Evolutionary conservation across 495 filamentous ascomycete species (phyloP).

Genomic region (Aspergillus sparsus): DNA sequence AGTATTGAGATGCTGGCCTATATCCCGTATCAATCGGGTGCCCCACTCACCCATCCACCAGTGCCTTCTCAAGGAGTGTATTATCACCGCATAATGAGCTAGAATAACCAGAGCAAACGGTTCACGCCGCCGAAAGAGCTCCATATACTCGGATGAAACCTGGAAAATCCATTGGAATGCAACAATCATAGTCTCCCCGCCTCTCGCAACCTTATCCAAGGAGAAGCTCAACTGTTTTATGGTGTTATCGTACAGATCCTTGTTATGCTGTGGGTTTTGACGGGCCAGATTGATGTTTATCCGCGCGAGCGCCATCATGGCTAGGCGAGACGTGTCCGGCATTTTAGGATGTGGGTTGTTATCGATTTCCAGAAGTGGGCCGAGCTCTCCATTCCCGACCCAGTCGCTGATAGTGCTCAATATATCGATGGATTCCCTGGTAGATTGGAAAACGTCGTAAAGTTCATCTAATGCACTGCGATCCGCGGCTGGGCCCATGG

Average conservation of each 20-base stretch:
- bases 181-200: conserved; percentile 39
- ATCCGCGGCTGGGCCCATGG: conserved; percentile 21
- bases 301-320: conserved; percentile 33
- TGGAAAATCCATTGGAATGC: conserved; percentile 54
- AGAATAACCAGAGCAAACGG: conserved; percentile 58
- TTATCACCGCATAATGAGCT: conserved; percentile 52
- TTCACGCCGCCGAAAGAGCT: conserved; percentile 48
- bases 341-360: conserved; percentile 31
- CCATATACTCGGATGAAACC: conserved; percentile 52
- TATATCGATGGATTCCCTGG: conserved; percentile 40
- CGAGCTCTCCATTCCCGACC: conserved; percentile 41
- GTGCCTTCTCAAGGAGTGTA: conserved; percentile 48
- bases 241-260: conserved; percentile 31
- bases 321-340: conserved; percentile 44
- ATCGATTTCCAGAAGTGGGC: conserved; percentile 27
- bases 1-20: conserved; percentile 33
- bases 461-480: conserved; percentile 40
- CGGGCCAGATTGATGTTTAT: conserved; percentile 31
- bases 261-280: conserved; percentile 33
- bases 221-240: conserved; percentile 34
- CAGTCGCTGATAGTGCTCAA: conserved; percentile 34
- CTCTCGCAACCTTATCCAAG: conserved; percentile 37
- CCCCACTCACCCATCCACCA: conserved; percentile 58
- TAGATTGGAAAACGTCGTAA: conserved; percentile 44
- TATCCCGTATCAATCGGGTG: conserved; percentile 31